Conservation (phyloP, 306 rosid species). For the Castanea crenata region DNA sequence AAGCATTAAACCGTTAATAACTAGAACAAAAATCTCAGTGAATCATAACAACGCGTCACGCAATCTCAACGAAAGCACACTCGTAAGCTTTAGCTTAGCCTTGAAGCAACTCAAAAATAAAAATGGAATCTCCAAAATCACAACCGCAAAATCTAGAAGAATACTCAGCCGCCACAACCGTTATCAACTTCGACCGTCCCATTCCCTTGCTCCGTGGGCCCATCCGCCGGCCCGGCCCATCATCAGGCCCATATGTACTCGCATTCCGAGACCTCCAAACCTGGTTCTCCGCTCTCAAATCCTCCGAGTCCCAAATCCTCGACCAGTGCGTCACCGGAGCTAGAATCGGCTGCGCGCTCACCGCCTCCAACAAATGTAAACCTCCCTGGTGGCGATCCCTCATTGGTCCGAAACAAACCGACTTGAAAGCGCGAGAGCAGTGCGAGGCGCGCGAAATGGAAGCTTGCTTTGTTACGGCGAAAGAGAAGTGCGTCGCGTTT, state of each 20-base stretch:
- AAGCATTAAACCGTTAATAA: too few relatives aligned
- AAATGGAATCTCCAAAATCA: conserved; percentile 24
- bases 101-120: too few relatives aligned
- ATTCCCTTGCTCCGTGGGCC: conserved; percentile 71
- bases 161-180: conserved; percentile 52
- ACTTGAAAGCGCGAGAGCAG: conserved; percentile 54
- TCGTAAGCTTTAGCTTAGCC: too few relatives aligned
- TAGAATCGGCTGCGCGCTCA: conserved; percentile 55
- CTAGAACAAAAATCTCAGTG: too few relatives aligned
- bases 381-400: conserved; percentile 80
- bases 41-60: too few relatives aligned
- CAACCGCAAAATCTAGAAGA: conserved; percentile 34
- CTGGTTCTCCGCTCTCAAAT: conserved; percentile 57
- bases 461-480: conserved; percentile 36
- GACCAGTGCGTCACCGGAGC: conserved; percentile 76
- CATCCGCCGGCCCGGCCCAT: conserved; percentile 34
- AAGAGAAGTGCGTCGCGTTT: conserved; percentile 50
- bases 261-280: conserved; percentile 65
- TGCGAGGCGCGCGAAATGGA: conserved; percentile 65
- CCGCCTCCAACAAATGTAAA: conserved; percentile 48
- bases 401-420: conserved; percentile 35
- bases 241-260: conserved; percentile 51
- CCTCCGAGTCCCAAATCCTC: conserved; percentile 52
- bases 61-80: too few relatives aligned
- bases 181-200: conserved; percentile 50